Base-by-base conservation (phyloP, 306 rosid species). In the Canavalia gladiata region DNA sequence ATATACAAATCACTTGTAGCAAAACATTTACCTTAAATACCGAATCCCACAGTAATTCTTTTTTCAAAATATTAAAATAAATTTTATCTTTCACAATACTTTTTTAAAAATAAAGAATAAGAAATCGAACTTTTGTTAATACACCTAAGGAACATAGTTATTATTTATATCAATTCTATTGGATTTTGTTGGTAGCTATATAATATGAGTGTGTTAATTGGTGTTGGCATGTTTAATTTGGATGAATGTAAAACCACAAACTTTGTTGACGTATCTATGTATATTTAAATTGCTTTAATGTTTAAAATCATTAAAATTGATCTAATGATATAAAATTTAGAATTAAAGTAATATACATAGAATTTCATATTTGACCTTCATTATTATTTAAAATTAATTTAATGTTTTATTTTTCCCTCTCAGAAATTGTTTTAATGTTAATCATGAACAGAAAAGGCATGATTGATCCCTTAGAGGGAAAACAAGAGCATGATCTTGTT, bases 401-500 rank as follows among this genome's bases (percentile, higher is more conserved):
- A 18, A 18, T 18, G 25, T 18, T 18, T 18, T 18, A 18, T 18
- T 18, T 18, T 18, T 18, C 25, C 25, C 25, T 18, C 25, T 18
- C 25, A 18, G 25, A 18, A 18, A 18, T 18, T 57, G 2, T 4
- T 37, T 2, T 4, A 37, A 37, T 37, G 0, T 37, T 37, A 37
- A 57, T 62, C 4, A 74, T 7, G 49, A 65, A 42, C 54, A 29
- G 41, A 25, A 42, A 65, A 74, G 12, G 55, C 30, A 74, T 57
- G 78, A 56, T 37, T 73, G 78, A 55, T 4, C 7, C 63, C 4
- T 7, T 28, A 54, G 18, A 63, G 34, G 11, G 50, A 13, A 2
- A 50, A 5, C 35, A 54, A 54, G 37, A 74, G 78, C 78, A 56
- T 25, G 50, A 52, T 72, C 51, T n/a, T 54, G 51, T 72, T 52